phyloP scores from a whole-genome alignment of 2,329 filamentous ascomycete species.

The Cladorrhinum sp. region DNA sequence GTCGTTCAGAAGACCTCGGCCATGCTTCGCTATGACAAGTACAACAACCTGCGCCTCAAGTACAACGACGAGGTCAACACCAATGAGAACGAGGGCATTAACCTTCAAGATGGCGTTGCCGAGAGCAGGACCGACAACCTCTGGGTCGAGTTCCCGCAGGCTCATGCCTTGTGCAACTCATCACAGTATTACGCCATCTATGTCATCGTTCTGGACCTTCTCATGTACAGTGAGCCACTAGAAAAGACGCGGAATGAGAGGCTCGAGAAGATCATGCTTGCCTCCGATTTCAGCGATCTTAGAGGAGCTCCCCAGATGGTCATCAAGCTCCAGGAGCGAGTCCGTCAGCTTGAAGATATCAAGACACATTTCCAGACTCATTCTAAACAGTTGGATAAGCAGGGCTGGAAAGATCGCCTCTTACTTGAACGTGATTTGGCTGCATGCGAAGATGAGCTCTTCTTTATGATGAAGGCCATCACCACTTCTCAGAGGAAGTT shows the following conservation, averaged over 20 bases:
- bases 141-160: conserved; percentile 93
- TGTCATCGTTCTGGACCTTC: conserved; percentile 91
- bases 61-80: conserved; percentile 90
- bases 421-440: conserved; percentile 86
- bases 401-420: conserved; percentile 88
- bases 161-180: conserved; percentile 94
- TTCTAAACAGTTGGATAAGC: conserved; percentile 77
- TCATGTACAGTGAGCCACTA: conserved; percentile 92
- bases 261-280: conserved; percentile 97
- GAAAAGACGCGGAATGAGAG: conserved; percentile 97
- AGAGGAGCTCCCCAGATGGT: conserved; percentile 93
- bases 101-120: conserved; percentile 49
- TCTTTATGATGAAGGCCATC: conserved; percentile 99
- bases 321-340: conserved; percentile 83
- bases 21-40: conserved; percentile 92
- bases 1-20: conserved; percentile 97
- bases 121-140: conserved; percentile 92
- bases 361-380: conserved; percentile 95
- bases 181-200: conserved; percentile 97
- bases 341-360: conserved; percentile 91
- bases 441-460: conserved; percentile 91
- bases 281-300: conserved; percentile 96
- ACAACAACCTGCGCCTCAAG: conserved; percentile 93
- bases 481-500: conserved; percentile 90
- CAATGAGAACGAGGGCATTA: conserved; percentile 49